A percentile compares a stretch with the other conserved stretches of the same genome.
Conservation (phyloP, 345 rosid species). For the Linum trigynum region DNA sequence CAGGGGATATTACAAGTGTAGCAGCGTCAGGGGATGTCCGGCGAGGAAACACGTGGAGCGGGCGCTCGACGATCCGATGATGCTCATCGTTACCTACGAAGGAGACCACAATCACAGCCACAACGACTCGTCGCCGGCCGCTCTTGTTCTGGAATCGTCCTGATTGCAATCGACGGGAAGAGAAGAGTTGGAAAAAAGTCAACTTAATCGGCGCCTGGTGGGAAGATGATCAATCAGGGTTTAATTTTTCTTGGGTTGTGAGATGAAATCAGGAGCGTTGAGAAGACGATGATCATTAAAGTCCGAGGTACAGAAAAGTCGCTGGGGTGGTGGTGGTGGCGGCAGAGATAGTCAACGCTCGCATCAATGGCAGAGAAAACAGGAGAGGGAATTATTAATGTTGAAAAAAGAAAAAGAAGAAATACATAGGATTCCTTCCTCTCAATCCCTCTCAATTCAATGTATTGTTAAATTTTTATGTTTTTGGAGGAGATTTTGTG, state of each 20-base stretch:
- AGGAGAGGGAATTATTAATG: background rate
- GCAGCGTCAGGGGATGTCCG: slow-evolving; percentile 80
- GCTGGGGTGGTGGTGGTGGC: background rate
- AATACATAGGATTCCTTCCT: slow-evolving; percentile 25
- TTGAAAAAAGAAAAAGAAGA: slow-evolving; percentile 19
- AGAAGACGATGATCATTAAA: slow-evolving; percentile 1
- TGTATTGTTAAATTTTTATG: no score
- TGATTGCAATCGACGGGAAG: background rate
- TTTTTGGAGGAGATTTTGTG: slow-evolving; percentile 11
- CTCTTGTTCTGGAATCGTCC: slow-evolving; percentile 54
- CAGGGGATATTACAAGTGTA: slow-evolving; percentile 94
- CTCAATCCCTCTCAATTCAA: background rate
- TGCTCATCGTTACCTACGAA: slow-evolving; percentile 79
- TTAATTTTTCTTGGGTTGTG: background rate
- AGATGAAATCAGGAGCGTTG: slow-evolving; percentile 5
- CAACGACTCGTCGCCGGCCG: slow-evolving; percentile 25
- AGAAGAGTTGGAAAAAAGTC: slow-evolving; percentile 7
- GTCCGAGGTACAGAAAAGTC: background rate
- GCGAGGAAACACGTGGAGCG: slow-evolving; percentile 95
- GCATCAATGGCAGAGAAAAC: no score
- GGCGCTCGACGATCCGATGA: slow-evolving; percentile 63
- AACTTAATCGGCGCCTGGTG: slow-evolving; percentile 10
- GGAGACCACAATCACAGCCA: slow-evolving; percentile 64
- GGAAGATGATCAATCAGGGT: background rate
- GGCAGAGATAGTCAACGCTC: background rate